phyloP scores from a whole-genome alignment of 2,329 filamentous ascomycete genomes.

The Chlorencoelia australis region DNA sequence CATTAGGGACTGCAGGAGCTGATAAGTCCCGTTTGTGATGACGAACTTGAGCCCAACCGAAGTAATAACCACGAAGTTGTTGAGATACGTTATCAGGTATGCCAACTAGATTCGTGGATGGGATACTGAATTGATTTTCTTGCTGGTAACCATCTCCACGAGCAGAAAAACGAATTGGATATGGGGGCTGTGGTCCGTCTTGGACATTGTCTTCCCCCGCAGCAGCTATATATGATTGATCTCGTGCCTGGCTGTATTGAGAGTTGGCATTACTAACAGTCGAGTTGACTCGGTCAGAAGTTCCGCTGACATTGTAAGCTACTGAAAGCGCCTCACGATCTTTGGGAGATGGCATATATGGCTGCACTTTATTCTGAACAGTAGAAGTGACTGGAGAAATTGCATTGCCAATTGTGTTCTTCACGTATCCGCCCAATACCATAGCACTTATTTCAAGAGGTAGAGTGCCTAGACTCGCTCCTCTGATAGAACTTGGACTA shows the following conservation, averaged over 20 bases:
- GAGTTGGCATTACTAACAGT: constrained; percentile 29
- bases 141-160: constrained; percentile 34
- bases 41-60: constrained; percentile 49
- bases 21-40: too few relatives aligned
- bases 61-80: constrained; percentile 51
- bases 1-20: too few relatives aligned
- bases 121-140: constrained; percentile 33
- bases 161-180: constrained; percentile 42
- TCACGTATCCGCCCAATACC: constrained; percentile 34
- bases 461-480: constrained; percentile 53
- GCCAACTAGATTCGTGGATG: constrained; percentile 43
- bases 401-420: constrained; percentile 35
- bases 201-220: constrained; percentile 30
- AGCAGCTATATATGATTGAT: constrained; percentile 30
- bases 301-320: constrained; percentile 27
- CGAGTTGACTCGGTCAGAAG: constrained; percentile 12
- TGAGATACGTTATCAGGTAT: constrained; percentile 43
- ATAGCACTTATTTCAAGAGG: constrained; percentile 56
- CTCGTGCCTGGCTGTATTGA: constrained; percentile 27
- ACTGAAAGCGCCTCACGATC: constrained; percentile 26
- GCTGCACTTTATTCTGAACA: constrained; percentile 32
- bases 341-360: constrained; percentile 22
- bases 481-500: constrained; percentile 50
- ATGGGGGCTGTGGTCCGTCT: constrained; percentile 41
- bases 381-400: constrained; percentile 32